A percentile compares a stretch with the other conserved stretches of the same genome.
Evolutionary conservation across 2,329 filamentous ascomycete genomes (phyloP).

Genomic region (Fusarium burgessii): DNA sequence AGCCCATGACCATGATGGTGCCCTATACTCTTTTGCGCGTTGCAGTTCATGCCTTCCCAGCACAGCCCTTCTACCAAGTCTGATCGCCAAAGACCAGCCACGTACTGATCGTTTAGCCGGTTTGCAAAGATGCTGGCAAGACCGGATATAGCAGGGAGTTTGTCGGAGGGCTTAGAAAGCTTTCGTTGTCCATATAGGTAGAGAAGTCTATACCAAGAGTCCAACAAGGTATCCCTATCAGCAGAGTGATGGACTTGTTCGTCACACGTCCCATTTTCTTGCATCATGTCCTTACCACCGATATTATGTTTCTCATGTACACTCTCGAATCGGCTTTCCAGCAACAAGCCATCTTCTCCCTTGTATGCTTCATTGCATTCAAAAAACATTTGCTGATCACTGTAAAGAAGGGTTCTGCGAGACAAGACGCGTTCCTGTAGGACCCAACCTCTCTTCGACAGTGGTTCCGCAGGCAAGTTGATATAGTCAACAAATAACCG

Average conservation of each 20-base stretch:
- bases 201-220: neutral
- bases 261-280: accelerated
- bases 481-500: neutral
- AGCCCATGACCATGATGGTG: slow-evolving; percentile 2
- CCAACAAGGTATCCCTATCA: neutral
- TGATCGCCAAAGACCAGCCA: neutral
- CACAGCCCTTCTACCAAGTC: neutral
- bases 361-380: neutral
- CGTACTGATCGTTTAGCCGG: neutral
- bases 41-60: neutral
- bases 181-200: neutral
- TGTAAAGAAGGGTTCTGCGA: neutral
- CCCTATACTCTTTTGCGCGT: neutral
- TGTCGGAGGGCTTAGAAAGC: slow-evolving; percentile 3
- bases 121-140: neutral
- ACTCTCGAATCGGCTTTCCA: neutral
- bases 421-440: slow-evolving; percentile 1
- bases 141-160: slow-evolving; percentile 7
- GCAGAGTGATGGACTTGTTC: accelerated
- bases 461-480: neutral
- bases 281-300: accelerated
- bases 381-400: neutral
- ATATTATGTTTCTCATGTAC: neutral
- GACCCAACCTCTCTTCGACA: neutral
- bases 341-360: neutral